Percentiles rank a stretch among this genome's conserved stretches.
These are phyloP conservation scores for Fusarium sp. DNA, from an alignment of 2,329 filamentous ascomycete species.

Conservation along the genomic window DNA sequence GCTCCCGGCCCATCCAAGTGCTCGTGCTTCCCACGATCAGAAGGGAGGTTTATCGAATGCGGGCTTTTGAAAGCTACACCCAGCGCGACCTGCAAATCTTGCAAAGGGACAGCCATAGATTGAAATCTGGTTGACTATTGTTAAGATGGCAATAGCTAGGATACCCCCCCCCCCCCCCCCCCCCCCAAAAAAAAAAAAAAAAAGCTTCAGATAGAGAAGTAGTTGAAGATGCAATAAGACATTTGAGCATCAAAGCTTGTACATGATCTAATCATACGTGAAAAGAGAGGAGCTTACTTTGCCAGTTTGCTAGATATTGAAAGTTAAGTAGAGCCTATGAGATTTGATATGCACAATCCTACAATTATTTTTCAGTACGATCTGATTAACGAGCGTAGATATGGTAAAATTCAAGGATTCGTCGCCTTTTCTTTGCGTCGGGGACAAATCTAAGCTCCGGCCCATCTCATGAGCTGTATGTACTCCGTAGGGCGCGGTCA, in stretches of 20 bases:
- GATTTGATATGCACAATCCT: background rate
- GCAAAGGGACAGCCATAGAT: background rate
- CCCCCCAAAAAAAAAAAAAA: no score
- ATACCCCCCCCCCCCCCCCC: no score
- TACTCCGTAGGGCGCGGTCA: background rate
- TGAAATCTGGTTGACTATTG: background rate
- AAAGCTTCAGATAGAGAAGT: background rate
- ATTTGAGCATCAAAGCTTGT: background rate
- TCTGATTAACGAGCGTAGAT: no score
- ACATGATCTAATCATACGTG: background rate
- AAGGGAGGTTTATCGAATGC: background rate
- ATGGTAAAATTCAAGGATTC: no score
- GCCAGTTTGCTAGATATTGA: background rate
- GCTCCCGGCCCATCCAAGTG: background rate
- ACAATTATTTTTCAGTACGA: background rate
- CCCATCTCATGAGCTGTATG: background rate
- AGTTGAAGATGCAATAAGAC: background rate
- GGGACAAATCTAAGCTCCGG: background rate
- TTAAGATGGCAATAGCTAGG: background rate
- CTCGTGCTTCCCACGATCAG: background rate
- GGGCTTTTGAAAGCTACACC: background rate
- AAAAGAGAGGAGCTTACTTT: background rate
- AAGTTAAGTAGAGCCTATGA: no score
- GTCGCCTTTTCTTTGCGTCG: background rate
- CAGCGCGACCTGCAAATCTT: background rate